Percentiles rank a stretch among this genome's conserved stretches.
phyloP scores from a whole-genome alignment of 1,139 yeast genomes.

The Schizosaccharomyces versatilis region DNA sequence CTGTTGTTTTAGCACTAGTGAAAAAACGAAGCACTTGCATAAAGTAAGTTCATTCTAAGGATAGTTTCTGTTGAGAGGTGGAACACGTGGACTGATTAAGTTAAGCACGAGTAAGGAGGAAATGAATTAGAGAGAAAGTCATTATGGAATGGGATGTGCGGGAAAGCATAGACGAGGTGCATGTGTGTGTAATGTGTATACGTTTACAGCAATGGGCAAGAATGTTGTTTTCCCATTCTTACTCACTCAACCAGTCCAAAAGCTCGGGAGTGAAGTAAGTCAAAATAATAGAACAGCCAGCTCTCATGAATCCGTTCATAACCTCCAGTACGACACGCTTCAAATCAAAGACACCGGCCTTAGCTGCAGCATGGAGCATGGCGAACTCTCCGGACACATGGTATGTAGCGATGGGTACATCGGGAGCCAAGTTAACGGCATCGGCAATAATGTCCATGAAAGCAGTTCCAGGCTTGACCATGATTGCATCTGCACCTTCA shows the following conservation, averaged over 20 bases:
- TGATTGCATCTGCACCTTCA: slow-evolving; percentile 91
- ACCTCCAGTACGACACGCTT: slow-evolving; percentile 79
- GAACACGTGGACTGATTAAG: no score
- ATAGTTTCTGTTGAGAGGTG: no score
- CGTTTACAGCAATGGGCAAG: neutral
- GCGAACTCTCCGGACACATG: slow-evolving; percentile 97
- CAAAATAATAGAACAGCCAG: slow-evolving; percentile 83
- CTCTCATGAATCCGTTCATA: slow-evolving; percentile 77
- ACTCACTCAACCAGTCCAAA: slow-evolving; percentile 59
- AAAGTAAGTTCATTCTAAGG: no score
- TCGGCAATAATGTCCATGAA: slow-evolving; percentile 77
- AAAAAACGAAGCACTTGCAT: no score
- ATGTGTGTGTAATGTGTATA: neutral
- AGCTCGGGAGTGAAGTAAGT: slow-evolving; percentile 92
- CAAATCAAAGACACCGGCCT: slow-evolving; percentile 76
- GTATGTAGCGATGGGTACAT: slow-evolving; percentile 80
- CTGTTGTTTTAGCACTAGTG: no score
- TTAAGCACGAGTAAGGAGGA: no score
- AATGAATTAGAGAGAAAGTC: no score
- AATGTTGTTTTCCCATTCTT: neutral
- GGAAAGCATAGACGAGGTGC: neutral
- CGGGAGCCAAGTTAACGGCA: slow-evolving; percentile 59
- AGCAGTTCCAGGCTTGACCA: slow-evolving; percentile 92
- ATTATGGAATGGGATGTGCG: no score
- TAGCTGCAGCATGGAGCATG: slow-evolving; percentile 96